These are phyloP conservation scores for Ustilago hordei DNA, from an alignment of 1,284 basidiomycete genomes.

Conservation along the genomic window DNA sequence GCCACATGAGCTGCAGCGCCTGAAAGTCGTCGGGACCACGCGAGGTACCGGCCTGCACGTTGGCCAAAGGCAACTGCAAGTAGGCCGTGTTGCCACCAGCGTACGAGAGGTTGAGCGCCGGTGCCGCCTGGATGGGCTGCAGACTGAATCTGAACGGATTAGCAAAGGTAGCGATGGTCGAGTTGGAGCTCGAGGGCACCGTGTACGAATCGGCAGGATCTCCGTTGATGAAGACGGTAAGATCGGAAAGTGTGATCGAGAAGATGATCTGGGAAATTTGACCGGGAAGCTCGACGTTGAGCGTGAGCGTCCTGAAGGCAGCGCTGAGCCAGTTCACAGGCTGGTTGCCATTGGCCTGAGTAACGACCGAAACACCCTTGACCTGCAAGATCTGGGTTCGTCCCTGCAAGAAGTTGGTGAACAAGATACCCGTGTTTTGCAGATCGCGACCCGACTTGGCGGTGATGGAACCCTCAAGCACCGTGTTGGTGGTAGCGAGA, in stretches of 20 bases:
- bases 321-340: conserved; percentile 79
- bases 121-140: conserved; percentile 75
- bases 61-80: conserved; percentile 74
- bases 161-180: conserved; percentile 77
- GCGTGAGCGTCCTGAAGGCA: conserved; percentile 78
- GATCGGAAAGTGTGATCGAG: conserved; percentile 77
- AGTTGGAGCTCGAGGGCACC: conserved; percentile 66
- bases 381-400: conserved; percentile 77
- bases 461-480: conserved; percentile 77
- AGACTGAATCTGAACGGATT: conserved; percentile 84
- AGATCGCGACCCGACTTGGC: conserved; percentile 73
- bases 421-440: conserved; percentile 76
- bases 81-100: conserved; percentile 75
- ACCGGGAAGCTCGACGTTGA: conserved; percentile 78
- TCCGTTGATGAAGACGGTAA: conserved; percentile 74
- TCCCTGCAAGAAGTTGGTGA: conserved; percentile 79
- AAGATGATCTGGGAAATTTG: conserved; percentile 78
- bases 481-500: conserved; percentile 73
- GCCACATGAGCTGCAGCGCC: conserved; percentile 73
- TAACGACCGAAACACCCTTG: conserved; percentile 76
- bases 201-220: conserved; percentile 53
- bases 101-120: conserved; percentile 74
- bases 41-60: conserved; percentile 76
- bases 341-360: conserved; percentile 64
- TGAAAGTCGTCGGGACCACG: conserved; percentile 75